Evolutionary conservation across 257 asterid genomes (phyloP).

Genomic region (Lycium barbarum): DNA sequence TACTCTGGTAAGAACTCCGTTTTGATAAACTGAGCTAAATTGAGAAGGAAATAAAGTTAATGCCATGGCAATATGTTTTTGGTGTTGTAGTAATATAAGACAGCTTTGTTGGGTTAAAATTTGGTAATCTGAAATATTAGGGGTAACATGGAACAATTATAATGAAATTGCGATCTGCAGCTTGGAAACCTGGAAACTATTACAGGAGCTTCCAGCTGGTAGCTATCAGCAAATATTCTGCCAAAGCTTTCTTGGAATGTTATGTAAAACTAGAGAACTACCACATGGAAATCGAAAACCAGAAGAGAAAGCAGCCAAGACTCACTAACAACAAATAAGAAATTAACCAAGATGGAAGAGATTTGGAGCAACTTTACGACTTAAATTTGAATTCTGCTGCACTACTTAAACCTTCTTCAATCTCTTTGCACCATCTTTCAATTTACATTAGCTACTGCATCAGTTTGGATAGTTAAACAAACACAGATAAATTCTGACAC

Average conservation of each 20-base stretch:
- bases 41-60: neutral
- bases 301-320: constrained; percentile 13
- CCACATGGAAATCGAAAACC: neutral
- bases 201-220: constrained; percentile 1
- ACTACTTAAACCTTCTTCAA: neutral
- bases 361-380: neutral
- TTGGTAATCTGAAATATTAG: too few species aligned
- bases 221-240: neutral
- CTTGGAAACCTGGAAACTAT: neutral
- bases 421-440: neutral
- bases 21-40: neutral
- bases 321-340: neutral
- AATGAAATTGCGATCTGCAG: too few species aligned
- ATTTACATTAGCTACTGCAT: neutral
- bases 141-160: too few species aligned
- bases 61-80: neutral
- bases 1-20: neutral
- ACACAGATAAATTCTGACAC: neutral
- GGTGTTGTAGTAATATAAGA: neutral
- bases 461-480: neutral
- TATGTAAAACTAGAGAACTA: neutral
- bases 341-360: neutral
- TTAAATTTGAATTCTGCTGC: neutral
- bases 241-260: neutral
- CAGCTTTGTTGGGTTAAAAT: neutral